Evolutionary conservation across 495 filamentous ascomycete genomes (phyloP).

Genomic region (Penicillium canescens): DNA sequence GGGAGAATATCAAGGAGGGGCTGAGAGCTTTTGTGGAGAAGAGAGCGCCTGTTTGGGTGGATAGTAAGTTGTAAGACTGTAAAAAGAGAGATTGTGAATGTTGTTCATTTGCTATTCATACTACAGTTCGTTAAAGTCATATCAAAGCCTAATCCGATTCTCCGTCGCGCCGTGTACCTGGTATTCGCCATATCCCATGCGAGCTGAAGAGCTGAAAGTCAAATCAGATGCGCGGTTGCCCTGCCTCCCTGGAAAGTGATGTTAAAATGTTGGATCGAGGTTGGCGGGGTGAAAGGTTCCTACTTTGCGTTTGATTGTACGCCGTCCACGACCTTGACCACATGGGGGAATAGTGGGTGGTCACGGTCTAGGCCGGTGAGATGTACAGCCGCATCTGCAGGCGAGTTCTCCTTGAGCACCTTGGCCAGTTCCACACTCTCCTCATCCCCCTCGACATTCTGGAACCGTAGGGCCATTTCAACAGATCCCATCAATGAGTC

Average conservation of each 20-base stretch:
- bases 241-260: conserved; percentile 20
- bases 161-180: conserved; percentile 20
- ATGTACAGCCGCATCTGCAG: conserved; percentile 68
- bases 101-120: conserved; percentile 14
- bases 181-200: conserved; percentile 39
- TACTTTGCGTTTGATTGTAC: conserved; percentile 63
- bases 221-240: conserved; percentile 29
- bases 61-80: conserved; percentile 65
- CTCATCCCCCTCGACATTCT: conserved; percentile 84
- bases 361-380: conserved; percentile 71
- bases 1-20: conserved; percentile 81
- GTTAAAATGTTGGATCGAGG: conserved; percentile 1
- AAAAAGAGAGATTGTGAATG: neutral
- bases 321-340: conserved; percentile 72
- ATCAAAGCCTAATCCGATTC: conserved; percentile 6
- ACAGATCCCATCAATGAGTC: conserved; percentile 70
- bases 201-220: conserved; percentile 12
- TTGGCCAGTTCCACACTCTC: conserved; percentile 81
- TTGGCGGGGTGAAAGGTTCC: conserved; percentile 6
- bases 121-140: conserved; percentile 15
- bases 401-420: conserved; percentile 69
- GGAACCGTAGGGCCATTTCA: conserved; percentile 89
- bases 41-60: conserved; percentile 71
- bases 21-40: conserved; percentile 81
- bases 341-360: conserved; percentile 70